These are phyloP conservation scores for Craspedostauros australis DNA, from an alignment of 108 stramenopile species.

Conservation along the genomic window DNA sequence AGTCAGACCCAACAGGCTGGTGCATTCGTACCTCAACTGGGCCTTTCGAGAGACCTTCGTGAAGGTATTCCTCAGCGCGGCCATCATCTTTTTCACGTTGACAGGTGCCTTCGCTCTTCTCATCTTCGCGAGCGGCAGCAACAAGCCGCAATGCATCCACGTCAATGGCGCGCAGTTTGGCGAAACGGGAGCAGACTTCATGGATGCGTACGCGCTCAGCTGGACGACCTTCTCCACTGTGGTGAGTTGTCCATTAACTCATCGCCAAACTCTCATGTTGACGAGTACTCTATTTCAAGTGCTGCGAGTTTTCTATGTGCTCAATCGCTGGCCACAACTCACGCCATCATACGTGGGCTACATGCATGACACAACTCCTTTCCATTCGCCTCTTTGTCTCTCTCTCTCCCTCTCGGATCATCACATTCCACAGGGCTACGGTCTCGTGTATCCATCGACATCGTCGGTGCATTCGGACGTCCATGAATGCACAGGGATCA, in stretches of 20 bases:
- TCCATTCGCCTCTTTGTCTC: too few relatives aligned
- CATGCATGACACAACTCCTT: too few relatives aligned
- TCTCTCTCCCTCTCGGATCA: too few relatives aligned
- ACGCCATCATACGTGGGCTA: too few relatives aligned
- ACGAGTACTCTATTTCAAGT: background rate
- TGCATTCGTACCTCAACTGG: slow-evolving; percentile 26
- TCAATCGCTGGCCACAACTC: too few relatives aligned
- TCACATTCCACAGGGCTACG: slow-evolving; percentile 33
- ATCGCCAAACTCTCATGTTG: background rate
- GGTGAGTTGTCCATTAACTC: slow-evolving; percentile 1
- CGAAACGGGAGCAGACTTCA: slow-evolving; percentile 10
- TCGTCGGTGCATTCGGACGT: slow-evolving; percentile 16
- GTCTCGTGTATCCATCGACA: slow-evolving; percentile 30
- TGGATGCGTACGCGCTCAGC: slow-evolving; percentile 40
- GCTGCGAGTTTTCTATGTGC: too few relatives aligned
- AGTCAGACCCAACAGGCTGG: slow-evolving; percentile 3
- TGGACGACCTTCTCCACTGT: slow-evolving; percentile 58
- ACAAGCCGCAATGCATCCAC: slow-evolving; percentile 21
- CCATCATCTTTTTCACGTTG: slow-evolving; percentile 13
- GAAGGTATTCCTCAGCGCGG: slow-evolving; percentile 17
- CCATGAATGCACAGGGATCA: slow-evolving; percentile 36
- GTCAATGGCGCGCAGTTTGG: slow-evolving; percentile 26
- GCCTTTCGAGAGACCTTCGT: slow-evolving; percentile 33
- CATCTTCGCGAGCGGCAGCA: slow-evolving; percentile 8
- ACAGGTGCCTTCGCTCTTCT: slow-evolving; percentile 23